Conservation (phyloP, 768 basidiomycete genomes). For the Coprinopsis sp. region DNA sequence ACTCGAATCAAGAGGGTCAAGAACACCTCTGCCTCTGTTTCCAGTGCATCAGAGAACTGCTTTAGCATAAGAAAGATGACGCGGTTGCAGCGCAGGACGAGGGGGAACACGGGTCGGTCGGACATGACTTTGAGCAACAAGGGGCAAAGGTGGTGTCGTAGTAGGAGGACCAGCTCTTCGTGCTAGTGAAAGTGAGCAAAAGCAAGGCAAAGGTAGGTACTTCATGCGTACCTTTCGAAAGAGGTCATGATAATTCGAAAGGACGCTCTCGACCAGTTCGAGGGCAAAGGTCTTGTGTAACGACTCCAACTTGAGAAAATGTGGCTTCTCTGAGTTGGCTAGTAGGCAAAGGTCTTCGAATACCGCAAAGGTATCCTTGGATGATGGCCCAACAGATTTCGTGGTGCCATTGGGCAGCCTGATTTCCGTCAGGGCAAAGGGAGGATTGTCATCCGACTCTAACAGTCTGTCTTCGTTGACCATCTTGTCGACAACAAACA, state of each 20-base stretch:
- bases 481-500: constrained; percentile 97
- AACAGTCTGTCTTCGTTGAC: constrained; percentile 60
- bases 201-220: not conserved
- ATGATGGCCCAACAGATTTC: constrained; percentile 64
- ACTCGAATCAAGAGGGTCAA: constrained; percentile 66
- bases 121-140: constrained; percentile 83
- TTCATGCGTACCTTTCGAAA: constrained; percentile 62
- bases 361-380: constrained; percentile 79
- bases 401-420: constrained; percentile 65
- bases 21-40: constrained; percentile 84
- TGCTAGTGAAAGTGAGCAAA: constrained; percentile 44
- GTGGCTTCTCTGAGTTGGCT: constrained; percentile 74
- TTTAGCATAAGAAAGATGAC: constrained; percentile 92
- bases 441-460: constrained; percentile 31
- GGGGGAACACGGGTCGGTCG: constrained; percentile 77
- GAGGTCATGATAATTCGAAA: constrained; percentile 86
- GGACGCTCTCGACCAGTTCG: constrained; percentile 94
- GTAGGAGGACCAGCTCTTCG: constrained; percentile 75
- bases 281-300: constrained; percentile 92
- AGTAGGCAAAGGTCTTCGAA: constrained; percentile 92
- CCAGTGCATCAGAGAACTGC: constrained; percentile 79
- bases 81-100: constrained; percentile 86
- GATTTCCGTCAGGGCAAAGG: constrained; percentile 36
- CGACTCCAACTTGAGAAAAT: constrained; percentile 75
- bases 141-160: constrained; percentile 87